Base-by-base conservation (phyloP, 768 basidiomycete genomes). In the Auriscalpium orientale region DNA sequence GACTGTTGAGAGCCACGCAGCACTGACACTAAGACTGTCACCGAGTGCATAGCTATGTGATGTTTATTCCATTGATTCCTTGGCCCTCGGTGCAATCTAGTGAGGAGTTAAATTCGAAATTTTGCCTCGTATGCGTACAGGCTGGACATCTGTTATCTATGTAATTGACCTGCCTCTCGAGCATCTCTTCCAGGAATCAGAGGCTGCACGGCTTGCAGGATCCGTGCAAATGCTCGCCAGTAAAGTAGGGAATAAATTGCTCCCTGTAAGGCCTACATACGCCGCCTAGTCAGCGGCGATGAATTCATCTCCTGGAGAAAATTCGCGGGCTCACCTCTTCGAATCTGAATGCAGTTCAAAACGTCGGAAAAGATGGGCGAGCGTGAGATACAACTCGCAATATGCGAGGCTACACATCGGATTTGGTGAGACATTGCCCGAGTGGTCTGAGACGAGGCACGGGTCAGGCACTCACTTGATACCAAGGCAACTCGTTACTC, bases 351-450 rank as follows among this genome's bases (percentile, higher is more conserved):
- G 37, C 12, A 55, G 18, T 37, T 49, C 48, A 35, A 55, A 55
- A n/a, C 53, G 54, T 40, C 54, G 54, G 48, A 55, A 49, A 21
- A 50, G 28, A 37, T 50, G 40, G 11, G 38, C 48, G 10, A 55
- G 40, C 10, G 21, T 38, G 6, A 43, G 28, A 35, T 54, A 54
- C 28, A 54, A n/a, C 36, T 54, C 45, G 46, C 53, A 54, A 20
- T 54, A 54, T 12, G 53, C 53, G 13, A 54, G 46, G 45, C 53
- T 54, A n/a, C 33, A 18, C 11, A 46, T n/a, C n/a, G n/a, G 33
- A n/a, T 16, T 28, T 16, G 44, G 45, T 47, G 40, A 43, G 40
- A 18, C 7, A 13, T 2, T 18, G 40, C 13, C n/a, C n/a, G n/a
- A n/a, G 7, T 12, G 4, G 7, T 12, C 12, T 5, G 3, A 5